Base-by-base conservation (phyloP, 192 early-diverging fungal species). In the Haplosporangium gracile region DNA sequence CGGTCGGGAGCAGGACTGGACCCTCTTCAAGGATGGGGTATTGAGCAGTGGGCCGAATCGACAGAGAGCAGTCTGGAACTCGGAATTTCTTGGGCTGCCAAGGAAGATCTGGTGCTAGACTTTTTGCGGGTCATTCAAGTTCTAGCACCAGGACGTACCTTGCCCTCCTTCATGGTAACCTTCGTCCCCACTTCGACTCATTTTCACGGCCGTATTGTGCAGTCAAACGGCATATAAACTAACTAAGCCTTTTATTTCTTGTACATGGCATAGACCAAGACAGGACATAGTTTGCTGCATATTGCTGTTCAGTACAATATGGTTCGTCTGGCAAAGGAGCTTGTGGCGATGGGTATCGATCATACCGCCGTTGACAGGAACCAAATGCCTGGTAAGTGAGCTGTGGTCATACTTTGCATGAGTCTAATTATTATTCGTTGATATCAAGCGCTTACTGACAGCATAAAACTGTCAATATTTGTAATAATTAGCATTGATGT, bases 311-410 rank as follows among this genome's bases (percentile, higher is more conserved):
- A 85, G 5, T 55, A 63, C 18, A 74, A 74, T 9, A 85, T 85
- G 82, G 42, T 53, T 15, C 65, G 55, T 5, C 82, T 85, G 39
- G 69, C 74, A 22, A 74, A 60, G 22, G 82, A 79, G 18, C 49
- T 85, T 4, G 24, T 85, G 22, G 77, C 13, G 16, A 85, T 85
- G 82, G 82, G 82, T 5, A 85, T 85, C 13, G 82, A 85, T 45
- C 78, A 85, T 29, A 79, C 82, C 20, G 74, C 82, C 22, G 42
- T 85, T 29, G 82, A 85, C 57, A 79, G 77, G 36, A 85, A 85
- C 49, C 72, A 74, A 42, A 85, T 79, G 51, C 75, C 77, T 53
- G 82, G 82, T 76, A 85, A 60, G 57, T 55, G 38, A 20, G 5
- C 13, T 11, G 1, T 65, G 15, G 76, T 24, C 22, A 39, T 9